Percentiles rank a stretch among this genome's conserved stretches.
Conservation (phyloP, 2,329 filamentous ascomycete species). For the Teratosphaeria pseudoeucalypti region DNA sequence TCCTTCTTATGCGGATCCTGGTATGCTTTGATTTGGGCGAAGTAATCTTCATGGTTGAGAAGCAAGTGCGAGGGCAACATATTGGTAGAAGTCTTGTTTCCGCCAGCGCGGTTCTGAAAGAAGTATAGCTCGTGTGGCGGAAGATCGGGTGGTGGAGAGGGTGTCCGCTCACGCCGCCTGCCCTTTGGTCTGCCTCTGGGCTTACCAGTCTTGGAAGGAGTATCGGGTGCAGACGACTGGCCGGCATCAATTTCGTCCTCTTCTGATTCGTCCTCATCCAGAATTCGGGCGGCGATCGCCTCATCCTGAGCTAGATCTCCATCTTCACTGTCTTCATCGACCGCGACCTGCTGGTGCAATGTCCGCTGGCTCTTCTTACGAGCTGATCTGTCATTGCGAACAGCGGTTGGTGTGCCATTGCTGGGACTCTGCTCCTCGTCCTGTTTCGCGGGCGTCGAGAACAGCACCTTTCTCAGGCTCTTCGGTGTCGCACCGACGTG, state of each 20-base stretch:
- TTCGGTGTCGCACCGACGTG: conserved; percentile 29
- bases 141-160: conserved; percentile 70
- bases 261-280: conserved; percentile 44
- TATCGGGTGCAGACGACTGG: conserved; percentile 32
- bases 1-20: conserved; percentile 61
- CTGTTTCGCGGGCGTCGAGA: conserved; percentile 34
- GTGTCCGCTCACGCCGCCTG: conserved; percentile 50
- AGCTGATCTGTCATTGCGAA: conserved; percentile 71
- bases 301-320: conserved; percentile 47
- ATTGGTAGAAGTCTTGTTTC: conserved; percentile 76
- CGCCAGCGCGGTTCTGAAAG: conserved; percentile 75
- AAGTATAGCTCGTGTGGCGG: conserved; percentile 89
- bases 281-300: conserved; percentile 58
- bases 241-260: conserved; percentile 30
- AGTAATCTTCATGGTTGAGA: conserved; percentile 88
- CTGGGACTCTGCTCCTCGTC: conserved; percentile 13
- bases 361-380: conserved; percentile 72
- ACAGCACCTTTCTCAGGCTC: conserved; percentile 36
- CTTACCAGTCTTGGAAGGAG: conserved; percentile 36
- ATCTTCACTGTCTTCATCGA: conserved; percentile 36
- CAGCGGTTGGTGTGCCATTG: conserved; percentile 40
- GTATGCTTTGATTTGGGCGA: conserved; percentile 54
- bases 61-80: conserved; percentile 64
- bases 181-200: conserved; percentile 44
- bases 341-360: conserved; percentile 59